Evolutionary conservation across 2,329 filamentous ascomycete species (phyloP), one percentile per base, ranked within the genome.

Genomic region (Hypoxylon sp.): DNA sequence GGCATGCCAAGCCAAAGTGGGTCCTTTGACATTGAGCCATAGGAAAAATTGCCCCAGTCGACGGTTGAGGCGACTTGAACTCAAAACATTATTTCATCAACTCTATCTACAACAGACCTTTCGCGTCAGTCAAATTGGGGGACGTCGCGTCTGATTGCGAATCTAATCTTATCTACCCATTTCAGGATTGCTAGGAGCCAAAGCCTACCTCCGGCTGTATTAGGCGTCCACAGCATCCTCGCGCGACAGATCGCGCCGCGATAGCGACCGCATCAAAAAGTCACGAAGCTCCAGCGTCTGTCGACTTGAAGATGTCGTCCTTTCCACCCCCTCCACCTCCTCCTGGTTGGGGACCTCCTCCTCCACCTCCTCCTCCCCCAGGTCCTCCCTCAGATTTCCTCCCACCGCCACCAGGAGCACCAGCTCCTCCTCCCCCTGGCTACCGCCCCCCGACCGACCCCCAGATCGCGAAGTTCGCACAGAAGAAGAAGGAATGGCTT

Each of bases 401-500:
- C n/a, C 86, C 87, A 68, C 86, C 87, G 38, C 87, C 87, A 21
- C 86, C 86, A 1, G 81, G 84, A 48, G 81, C 81, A 30, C 84
- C 86, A 41, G 83, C 92, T 58, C 94, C 94, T 69, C 93, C 94
- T 58, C 94, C 94, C 23, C 94, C 94, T 25, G 93, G 93, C 43
- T 97, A 94, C 80, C 90, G 90, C 70, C 93, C 94, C 46, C 88
- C 91, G 23, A 87, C 90, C 72, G 91, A 98, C 78, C 91, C 94
- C 48, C 93, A 94, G 72, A 87, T 93, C 76, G 94, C 94, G 57
- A 99, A 99, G 83, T 97, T 98, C 77, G 93, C 94, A 63, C 93
- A 98, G 81, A 99, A 98, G 87, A 99, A 98, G 87, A 97, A 94
- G 80, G 94, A 98, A 90, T 99, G 97, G 97, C 85, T 98, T 75